Evolutionary conservation across 2,329 filamentous ascomycete genomes (phyloP), one percentile per base, ranked within the genome.

Genomic region (Arthrobotrys megalospora): DNA sequence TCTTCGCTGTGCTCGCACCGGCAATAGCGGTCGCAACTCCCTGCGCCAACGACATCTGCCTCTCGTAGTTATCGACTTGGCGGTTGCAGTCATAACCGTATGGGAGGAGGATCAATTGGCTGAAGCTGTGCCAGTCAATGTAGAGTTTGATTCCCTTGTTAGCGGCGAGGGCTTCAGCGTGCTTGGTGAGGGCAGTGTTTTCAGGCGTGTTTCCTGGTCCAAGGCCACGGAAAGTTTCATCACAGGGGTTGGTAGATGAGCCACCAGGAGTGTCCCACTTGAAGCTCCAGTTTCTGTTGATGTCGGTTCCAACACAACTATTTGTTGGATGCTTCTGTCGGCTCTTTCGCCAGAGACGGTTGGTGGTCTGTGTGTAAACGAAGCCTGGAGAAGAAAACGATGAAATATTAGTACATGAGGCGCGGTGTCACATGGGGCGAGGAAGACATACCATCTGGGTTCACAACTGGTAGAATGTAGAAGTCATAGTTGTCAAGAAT

Each of bases 121-220:
- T 87, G 84, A 90, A 92, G 0, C 88, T 86, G 84, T 92, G 90
- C 82, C 88, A 89, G 83, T 92, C 90, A 80, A 91, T 88, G 83
- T 88, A 92, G 5, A 52, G 16, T 47, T 77, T 77, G 4, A 90
- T 85, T 11, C 79, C 80, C 45, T 70, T 80, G 10, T 76, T 76
- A n/a, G 47, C 64, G 0, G 55, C 19, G 28, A 90, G 82, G 36
- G 83, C 81, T 53, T 85, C 84, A 16, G 88, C 84, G 48, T 87
- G 86, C 10, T 85, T 84, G 41, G 85, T 85, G 7, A 91, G 84
- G 0, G 84, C 86, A 67, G 84, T 84, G 80, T 85, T 88, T 83
- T 90, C 89, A 5, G 88, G 86, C 0, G 87, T 85, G 72, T 88
- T 86, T 14, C 85, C 86, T 0, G 85, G 82, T 3, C 83, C 79